These are phyloP conservation scores for Pythium monospermum DNA, from an alignment of 352 stramenopile species.

Conservation along the genomic window DNA sequence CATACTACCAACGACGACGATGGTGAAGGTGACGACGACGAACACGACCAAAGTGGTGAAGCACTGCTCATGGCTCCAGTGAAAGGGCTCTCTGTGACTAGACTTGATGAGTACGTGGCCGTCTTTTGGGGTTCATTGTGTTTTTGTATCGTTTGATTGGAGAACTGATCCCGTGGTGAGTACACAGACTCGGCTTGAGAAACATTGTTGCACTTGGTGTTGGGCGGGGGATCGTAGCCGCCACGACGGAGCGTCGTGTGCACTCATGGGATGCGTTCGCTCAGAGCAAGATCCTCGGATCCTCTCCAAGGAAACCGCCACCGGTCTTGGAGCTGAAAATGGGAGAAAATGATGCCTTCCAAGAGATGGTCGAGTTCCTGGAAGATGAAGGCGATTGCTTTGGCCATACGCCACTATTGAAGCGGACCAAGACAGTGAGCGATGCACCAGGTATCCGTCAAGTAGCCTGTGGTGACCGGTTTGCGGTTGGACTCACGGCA, in stretches of 20 bases:
- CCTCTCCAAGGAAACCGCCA: not conserved
- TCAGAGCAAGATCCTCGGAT: not conserved
- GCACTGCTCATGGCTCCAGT: not conserved
- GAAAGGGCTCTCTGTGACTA: slow-evolving; percentile 1
- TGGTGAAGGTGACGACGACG: slow-evolving; percentile 17
- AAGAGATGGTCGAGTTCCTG: slow-evolving; percentile 14
- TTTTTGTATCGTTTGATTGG: not conserved
- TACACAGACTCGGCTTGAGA: slow-evolving; percentile 11
- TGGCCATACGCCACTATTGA: slow-evolving; percentile 39
- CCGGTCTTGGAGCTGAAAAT: no score
- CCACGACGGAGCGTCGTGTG: slow-evolving; percentile 19
- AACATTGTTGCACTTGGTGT: slow-evolving; percentile 19
- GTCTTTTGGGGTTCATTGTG: not conserved
- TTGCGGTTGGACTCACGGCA: slow-evolving; percentile 28
- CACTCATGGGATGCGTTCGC: slow-evolving; percentile 19
- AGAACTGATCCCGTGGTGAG: not conserved
- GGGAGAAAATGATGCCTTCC: no score
- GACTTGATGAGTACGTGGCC: slow-evolving; percentile 19
- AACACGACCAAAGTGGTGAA: no score
- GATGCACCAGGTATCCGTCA: slow-evolving; percentile 34
- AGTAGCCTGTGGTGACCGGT: slow-evolving; percentile 29
- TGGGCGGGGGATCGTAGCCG: slow-evolving; percentile 13
- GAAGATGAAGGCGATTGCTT: slow-evolving; percentile 45
- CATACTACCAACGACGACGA: no score
- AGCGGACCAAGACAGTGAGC: slow-evolving; percentile 37